phyloP scores from a whole-genome alignment of 1,284 basidiomycete species.

The Cutaneotrichosporon sp. region DNA sequence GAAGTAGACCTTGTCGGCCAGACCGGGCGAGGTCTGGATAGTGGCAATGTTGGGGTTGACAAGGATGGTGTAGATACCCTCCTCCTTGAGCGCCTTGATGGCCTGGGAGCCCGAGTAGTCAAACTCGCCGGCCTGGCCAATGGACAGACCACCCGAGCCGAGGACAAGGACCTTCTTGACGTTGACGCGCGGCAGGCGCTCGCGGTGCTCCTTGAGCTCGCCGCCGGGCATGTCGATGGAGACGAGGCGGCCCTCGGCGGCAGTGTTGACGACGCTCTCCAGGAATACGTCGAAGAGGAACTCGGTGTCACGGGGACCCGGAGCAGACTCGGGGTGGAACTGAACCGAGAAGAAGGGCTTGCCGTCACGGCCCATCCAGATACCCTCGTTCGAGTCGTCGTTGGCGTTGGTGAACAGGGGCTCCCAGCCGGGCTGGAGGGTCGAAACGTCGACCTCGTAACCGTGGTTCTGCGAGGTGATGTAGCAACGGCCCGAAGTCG shows the following conservation, averaged over 20 bases:
- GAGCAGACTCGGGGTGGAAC: slow-evolving; percentile 98
- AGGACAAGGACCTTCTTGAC: slow-evolving; percentile 94
- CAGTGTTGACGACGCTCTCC: slow-evolving; percentile 73
- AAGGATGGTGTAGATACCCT: slow-evolving; percentile 97
- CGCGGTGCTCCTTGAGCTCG: slow-evolving; percentile 67
- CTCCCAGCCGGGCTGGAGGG: slow-evolving; percentile 81
- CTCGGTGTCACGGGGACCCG: slow-evolving; percentile 97
- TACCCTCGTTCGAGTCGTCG: slow-evolving; percentile 95
- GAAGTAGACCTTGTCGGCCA: slow-evolving; percentile 99
- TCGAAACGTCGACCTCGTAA: slow-evolving; percentile 81
- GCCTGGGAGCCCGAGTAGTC: slow-evolving; percentile 99
- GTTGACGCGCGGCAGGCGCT: slow-evolving; percentile 63
- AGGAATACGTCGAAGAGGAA: slow-evolving; percentile 99
- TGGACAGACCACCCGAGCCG: slow-evolving; percentile 95
- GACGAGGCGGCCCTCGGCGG: slow-evolving; percentile 60
- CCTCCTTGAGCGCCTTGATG: slow-evolving; percentile 97
- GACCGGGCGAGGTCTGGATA: slow-evolving; percentile 93
- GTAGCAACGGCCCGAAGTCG: slow-evolving; percentile 91
- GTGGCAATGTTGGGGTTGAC: slow-evolving; percentile 99
- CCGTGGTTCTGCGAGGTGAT: slow-evolving; percentile 99
- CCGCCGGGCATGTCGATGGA: slow-evolving; percentile 86
- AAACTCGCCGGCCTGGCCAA: slow-evolving; percentile 98
- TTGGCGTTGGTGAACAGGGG: slow-evolving; percentile 96
- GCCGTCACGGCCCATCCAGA: slow-evolving; percentile 75
- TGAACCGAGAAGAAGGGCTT: slow-evolving; percentile 97